These are phyloP conservation scores for Sclerotinia spermophila DNA, from an alignment of 2,329 filamentous ascomycete species.

Conservation along the genomic window DNA sequence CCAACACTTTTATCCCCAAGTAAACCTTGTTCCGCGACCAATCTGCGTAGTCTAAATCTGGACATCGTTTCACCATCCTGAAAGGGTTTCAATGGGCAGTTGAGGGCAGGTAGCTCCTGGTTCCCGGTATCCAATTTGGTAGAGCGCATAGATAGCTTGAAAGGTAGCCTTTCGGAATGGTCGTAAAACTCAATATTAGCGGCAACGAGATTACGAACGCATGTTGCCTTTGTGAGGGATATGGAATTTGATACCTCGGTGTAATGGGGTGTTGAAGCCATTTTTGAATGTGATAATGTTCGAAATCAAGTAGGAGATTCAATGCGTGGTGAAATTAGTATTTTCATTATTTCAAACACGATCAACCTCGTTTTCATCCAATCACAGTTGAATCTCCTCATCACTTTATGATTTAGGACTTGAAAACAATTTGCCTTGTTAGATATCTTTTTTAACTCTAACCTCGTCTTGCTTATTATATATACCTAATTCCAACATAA, in stretches of 20 bases:
- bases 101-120: too few species aligned
- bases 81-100: background rate
- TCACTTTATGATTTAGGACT: too few species aligned
- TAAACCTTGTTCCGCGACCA: too few species aligned
- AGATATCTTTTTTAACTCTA: background rate
- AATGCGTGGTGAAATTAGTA: background rate
- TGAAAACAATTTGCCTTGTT: background rate
- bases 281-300: background rate
- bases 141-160: background rate
- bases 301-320: background rate
- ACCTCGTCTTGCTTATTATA: background rate
- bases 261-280: background rate
- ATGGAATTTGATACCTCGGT: background rate
- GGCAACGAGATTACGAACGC: background rate
- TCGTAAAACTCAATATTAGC: background rate
- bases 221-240: background rate
- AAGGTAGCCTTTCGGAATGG: background rate
- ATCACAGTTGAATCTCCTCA: too few species aligned
- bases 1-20: too few species aligned
- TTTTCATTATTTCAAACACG: too few species aligned
- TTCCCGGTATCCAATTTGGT: background rate
- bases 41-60: too few species aligned
- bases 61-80: background rate
- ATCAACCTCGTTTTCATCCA: too few species aligned
- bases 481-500: conserved; percentile 11